Conservation (phyloP, 2,329 filamentous ascomycete genomes). For the Biscogniauxia sp. region DNA sequence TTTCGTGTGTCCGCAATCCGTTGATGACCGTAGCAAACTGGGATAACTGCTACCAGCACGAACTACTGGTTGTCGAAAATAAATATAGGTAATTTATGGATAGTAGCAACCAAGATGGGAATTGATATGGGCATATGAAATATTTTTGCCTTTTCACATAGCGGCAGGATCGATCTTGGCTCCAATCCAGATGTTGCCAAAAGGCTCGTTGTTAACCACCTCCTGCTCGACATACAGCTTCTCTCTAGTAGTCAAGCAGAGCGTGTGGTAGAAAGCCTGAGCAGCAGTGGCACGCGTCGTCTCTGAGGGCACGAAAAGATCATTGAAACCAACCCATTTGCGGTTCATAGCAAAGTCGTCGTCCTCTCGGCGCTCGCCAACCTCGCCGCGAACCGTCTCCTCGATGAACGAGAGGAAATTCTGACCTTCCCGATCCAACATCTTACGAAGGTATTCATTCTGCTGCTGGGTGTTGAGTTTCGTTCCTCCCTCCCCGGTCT, state of each 20-base stretch:
- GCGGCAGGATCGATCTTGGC: constrained; percentile 24
- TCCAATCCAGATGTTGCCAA: constrained; percentile 48
- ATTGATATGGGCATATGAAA: background rate
- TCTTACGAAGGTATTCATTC: constrained; percentile 20
- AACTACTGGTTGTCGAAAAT: too few species aligned
- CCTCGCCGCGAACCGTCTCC: constrained; percentile 29
- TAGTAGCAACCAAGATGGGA: background rate
- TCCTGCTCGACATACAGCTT: constrained; percentile 63
- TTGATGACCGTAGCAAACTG: too few species aligned
- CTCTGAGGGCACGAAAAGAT: constrained; percentile 59
- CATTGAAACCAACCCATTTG: constrained; percentile 63
- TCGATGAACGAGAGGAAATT: constrained; percentile 47
- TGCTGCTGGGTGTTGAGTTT: constrained; percentile 7
- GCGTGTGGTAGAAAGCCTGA: constrained; percentile 73
- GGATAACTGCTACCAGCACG: too few species aligned
- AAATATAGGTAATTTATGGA: background rate
- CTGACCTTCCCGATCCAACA: constrained; percentile 44
- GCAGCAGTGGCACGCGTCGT: constrained; percentile 62
- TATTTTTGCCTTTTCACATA: background rate
- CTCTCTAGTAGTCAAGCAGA: constrained; percentile 67
- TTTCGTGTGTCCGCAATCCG: too few species aligned
- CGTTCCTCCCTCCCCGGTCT: background rate
- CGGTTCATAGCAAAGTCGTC: constrained; percentile 32
- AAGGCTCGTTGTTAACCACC: constrained; percentile 36
- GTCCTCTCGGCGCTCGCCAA: constrained; percentile 30